Evolutionary conservation across 1,284 basidiomycete species (phyloP), one percentile per base, ranked within the genome.

Genomic region (Naganishia liquefaciens): DNA sequence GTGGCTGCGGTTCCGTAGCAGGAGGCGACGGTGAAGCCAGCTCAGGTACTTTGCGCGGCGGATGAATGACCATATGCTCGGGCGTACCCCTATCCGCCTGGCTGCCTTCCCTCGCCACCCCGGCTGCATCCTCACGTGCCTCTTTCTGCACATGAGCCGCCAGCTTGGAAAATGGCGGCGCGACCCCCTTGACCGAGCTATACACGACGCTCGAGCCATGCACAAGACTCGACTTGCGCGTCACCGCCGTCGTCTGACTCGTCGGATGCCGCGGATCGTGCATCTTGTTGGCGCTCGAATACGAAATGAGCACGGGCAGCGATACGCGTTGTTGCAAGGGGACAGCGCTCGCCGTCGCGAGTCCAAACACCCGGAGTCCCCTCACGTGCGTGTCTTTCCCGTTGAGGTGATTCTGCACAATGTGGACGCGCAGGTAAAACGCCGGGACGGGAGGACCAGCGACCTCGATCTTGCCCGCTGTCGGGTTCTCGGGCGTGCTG

Each of bases 371-470:
- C 60, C 85, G 86, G 47, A 99, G 78, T 1, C 93, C 92, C 21
- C 96, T 86, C 17, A 99, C 89, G 79, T 99, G 96, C 10, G 96
- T 99, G 79, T 99, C 96, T 77, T 99, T 99, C 3, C 96, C 96
- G 71, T 95, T 97, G 84, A 96, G 88, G 74, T 99, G 93, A 75
- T 99, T 99, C 23, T 90, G 88, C 23, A 93, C 82, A 62, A 99
- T 86, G 66, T 94, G 88, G 37, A 99, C 83, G 73, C 98, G 93
- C 5, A 99, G 78, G 13, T 96, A 85, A 75, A 95, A 94, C 1
- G 91, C 90, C 69, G 89, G 86, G 13, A 98, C 84, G 0, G 92
- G 88, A 74, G 89, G 89, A 65, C 93, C 95, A 71, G 15, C 19
- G n/a, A 33, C 33, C 27, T 61, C 70, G 19, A 51, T 62, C 65